These are phyloP conservation scores for Eimeria necatrix DNA, from an alignment of 169 alveolate species.

Conservation along the genomic window DNA sequence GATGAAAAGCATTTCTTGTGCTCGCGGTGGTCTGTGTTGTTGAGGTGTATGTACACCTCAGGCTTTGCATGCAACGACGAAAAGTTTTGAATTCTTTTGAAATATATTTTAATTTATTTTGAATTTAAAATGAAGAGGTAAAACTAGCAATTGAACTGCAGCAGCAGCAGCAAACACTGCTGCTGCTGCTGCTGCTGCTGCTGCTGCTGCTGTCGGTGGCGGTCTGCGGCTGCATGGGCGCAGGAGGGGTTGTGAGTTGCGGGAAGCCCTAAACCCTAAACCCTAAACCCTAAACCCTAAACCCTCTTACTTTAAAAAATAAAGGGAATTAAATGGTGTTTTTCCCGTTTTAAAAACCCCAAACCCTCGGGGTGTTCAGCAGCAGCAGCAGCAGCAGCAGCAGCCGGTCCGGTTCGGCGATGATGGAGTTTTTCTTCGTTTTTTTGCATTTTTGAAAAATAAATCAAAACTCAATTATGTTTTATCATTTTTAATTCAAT, in stretches of 20 bases:
- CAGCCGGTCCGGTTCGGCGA: no score
- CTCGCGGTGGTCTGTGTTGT: background rate
- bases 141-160: background rate
- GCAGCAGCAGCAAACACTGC: background rate
- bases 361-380: background rate
- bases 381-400: background rate
- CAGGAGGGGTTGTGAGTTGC: background rate
- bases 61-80: no score
- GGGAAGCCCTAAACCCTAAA: background rate
- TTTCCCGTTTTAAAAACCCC: background rate
- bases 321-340: background rate
- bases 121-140: background rate
- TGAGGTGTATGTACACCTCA: background rate
- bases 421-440: background rate
- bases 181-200: constrained; percentile 31
- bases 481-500: background rate
- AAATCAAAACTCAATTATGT: background rate
- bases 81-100: background rate
- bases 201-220: constrained; percentile 33
- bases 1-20: no score
- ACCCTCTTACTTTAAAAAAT: background rate
- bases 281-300: background rate
- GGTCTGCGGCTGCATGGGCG: background rate
- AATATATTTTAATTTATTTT: background rate
- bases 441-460: background rate